Conservation (phyloP, 2,329 filamentous ascomycete genomes). For the Westerdykella sp. region DNA sequence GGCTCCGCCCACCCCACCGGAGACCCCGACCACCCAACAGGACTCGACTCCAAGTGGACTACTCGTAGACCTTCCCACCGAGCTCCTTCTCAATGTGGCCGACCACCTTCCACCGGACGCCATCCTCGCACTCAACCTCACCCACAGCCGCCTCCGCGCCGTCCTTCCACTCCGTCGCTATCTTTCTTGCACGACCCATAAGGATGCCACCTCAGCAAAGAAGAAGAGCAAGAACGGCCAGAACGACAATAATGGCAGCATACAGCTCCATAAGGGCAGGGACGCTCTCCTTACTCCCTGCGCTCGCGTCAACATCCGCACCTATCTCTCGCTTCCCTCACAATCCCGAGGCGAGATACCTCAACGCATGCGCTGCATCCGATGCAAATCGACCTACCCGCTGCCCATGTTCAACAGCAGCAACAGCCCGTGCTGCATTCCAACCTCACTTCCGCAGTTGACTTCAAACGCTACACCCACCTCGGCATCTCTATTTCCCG, state of each 20-base stretch:
- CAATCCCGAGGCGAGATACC: slow-evolving; percentile 2
- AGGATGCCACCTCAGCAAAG: too few species aligned
- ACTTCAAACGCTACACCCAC: slow-evolving; percentile 7
- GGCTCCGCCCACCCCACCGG: not conserved
- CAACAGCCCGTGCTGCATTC: slow-evolving; percentile 23
- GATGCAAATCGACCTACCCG: slow-evolving; percentile 29
- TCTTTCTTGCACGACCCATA: too few species aligned
- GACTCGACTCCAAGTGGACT: not conserved
- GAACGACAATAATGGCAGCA: not conserved
- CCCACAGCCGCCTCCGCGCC: slow-evolving; percentile 25
- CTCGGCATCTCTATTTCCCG: too few species aligned
- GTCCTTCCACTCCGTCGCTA: slow-evolving; percentile 14
- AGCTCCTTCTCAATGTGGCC: slow-evolving; percentile 37
- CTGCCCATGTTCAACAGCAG: slow-evolving; percentile 25
- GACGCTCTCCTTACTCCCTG: slow-evolving; percentile 16
- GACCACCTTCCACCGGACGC: slow-evolving; percentile 33
- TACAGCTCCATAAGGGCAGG: too few species aligned
- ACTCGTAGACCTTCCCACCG: slow-evolving; percentile 32
- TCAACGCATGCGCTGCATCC: slow-evolving; percentile 20
- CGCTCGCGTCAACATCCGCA: slow-evolving; percentile 23
- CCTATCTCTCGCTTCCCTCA: slow-evolving; percentile 14
- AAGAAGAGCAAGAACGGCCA: too few species aligned
- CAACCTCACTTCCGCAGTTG: slow-evolving; percentile 3
- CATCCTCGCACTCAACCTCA: slow-evolving; percentile 36
- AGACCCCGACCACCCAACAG: not conserved